Evolutionary conservation across 169 alveolate genomes (phyloP).

Genomic region (Babesia ovis): DNA sequence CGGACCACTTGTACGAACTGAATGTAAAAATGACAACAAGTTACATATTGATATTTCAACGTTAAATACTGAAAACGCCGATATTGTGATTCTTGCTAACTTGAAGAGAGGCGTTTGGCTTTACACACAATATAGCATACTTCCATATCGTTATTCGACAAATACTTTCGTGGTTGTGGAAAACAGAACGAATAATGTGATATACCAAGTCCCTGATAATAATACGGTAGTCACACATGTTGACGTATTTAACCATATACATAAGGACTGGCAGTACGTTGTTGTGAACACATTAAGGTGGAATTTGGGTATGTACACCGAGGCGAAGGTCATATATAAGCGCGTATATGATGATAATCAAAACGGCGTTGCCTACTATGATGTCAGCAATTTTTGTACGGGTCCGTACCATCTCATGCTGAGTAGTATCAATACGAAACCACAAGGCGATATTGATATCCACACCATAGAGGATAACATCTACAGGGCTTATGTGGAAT

Average conservation of each 20-base stretch:
- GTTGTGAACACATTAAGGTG: not conserved
- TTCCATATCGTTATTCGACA: not conserved
- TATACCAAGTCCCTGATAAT: not conserved
- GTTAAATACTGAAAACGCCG: not conserved
- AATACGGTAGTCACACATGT: not conserved
- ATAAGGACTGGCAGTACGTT: not conserved
- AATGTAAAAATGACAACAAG: not conserved
- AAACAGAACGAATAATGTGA: not conserved
- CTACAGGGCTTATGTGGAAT: too few relatives aligned
- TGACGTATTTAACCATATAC: constrained; percentile 1
- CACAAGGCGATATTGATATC: not conserved
- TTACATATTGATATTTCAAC: not conserved
- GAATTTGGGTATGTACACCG: not conserved
- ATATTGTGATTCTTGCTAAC: not conserved
- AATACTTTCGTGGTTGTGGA: not conserved
- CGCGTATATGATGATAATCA: not conserved
- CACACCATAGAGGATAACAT: too few relatives aligned
- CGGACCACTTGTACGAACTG: not conserved
- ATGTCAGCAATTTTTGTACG: not conserved
- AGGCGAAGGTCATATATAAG: not conserved
- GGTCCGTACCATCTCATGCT: not conserved
- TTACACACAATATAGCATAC: not conserved
- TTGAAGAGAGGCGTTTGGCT: not conserved
- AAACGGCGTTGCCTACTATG: not conserved
- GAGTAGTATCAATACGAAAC: not conserved